These are phyloP conservation scores for Sugiyamaella japonica DNA, from an alignment of 1,139 yeast species.

Conservation along the genomic window DNA sequence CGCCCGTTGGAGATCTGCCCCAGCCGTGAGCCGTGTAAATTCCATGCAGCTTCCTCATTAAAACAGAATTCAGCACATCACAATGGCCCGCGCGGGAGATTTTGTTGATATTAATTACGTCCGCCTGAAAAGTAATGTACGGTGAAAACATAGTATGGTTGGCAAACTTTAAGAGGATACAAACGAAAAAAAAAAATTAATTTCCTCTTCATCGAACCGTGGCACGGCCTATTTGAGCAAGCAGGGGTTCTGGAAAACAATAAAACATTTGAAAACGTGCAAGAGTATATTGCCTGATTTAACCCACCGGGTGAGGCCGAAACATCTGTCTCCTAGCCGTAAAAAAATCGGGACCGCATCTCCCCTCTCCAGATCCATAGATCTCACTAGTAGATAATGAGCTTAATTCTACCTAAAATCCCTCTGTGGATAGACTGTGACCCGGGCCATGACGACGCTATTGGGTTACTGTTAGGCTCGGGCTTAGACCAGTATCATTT, in stretches of 20 bases:
- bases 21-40: conserved; percentile 1
- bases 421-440: conserved; percentile 93
- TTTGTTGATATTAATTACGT: background rate
- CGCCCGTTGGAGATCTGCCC: too few species aligned
- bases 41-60: background rate
- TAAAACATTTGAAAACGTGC: background rate
- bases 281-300: too few species aligned
- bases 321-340: background rate
- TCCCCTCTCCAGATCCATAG: too few species aligned
- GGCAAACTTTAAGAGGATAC: conserved; percentile 1
- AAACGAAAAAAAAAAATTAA: conserved; percentile 1
- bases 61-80: background rate
- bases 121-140: background rate
- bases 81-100: conserved; percentile 10
- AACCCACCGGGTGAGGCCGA: too few species aligned
- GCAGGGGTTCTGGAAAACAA: background rate
- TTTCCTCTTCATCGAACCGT: background rate
- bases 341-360: too few species aligned
- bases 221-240: too few species aligned
- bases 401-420: conserved; percentile 32
- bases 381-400: conserved; percentile 8
- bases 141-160: background rate
- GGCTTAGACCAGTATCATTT: conserved; percentile 60
- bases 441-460: conserved; percentile 89
- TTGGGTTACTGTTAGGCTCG: conserved; percentile 66